Base-by-base conservation (phyloP, 2,329 filamentous ascomycete genomes). In the Mariannaea sp. region DNA sequence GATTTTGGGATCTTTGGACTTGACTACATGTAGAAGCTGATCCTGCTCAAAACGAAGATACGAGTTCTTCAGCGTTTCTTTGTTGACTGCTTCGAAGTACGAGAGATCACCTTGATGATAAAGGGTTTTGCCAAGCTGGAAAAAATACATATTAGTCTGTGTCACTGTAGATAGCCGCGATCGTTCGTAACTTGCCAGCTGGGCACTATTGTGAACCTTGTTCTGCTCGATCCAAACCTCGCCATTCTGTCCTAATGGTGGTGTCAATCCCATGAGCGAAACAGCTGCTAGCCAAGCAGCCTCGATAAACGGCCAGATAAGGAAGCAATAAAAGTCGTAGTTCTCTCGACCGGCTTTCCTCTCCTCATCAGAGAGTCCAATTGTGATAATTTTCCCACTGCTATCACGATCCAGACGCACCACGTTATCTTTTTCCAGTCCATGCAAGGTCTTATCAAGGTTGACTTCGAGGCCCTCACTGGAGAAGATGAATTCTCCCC, bases 281-380 rank as follows among this genome's bases (percentile, higher is more conserved):
- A 97, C 88, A 0, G 92, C 89, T 9, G 91, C 92, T 1, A 99
- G 81, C 94, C 94, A 99, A 46, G 84, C 88, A 0, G 92, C 89
- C 72, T 99, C 94, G 61, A 97, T 92, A 64, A 99, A 99, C 0
- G 94, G 94, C 94, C 94, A 99, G 58, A 99, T 91, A 16, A 99
- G 76, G 79, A 97, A 99, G 75, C 93, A 97, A 75, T 97, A 97
- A 73, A 99, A 99, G 69, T 99, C 94, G 66, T 89, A 99, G 66
- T 97, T 97, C 72, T 99, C 94, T 30, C 93, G 80, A 1, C 94
- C 94, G 6, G 82, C 85, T 24, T 81, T 79, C 14, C 92, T 82
- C 71, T 99, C 94, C 3, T 81, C 75, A 5, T 89, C 83, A 14
- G 89, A 87, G 7, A 99, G 78, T 4, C 91, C 90, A 30, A 97